Evolutionary conservation across 225 moss, liverwort and hornwort species (phyloP).

Genomic region (Rhytidiadelphus loreus): DNA sequence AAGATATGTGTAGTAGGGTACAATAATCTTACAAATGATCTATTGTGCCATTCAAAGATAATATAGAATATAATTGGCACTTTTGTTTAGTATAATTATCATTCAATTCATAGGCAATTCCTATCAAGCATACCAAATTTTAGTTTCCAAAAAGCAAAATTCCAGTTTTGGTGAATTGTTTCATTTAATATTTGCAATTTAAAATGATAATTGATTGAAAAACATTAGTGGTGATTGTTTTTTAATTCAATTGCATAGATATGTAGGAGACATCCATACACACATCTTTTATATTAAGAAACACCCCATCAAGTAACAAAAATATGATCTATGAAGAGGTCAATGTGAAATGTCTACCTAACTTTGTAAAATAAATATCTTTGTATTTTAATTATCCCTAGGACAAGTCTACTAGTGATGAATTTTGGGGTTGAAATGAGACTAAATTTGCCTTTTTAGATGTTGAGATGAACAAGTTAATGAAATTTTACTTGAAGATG

Average conservation of each 20-base stretch:
- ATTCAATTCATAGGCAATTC: not conserved
- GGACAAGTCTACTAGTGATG: too few species aligned
- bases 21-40: not conserved
- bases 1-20: not conserved
- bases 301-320: not conserved
- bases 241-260: too few species aligned
- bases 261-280: not conserved
- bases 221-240: too few species aligned
- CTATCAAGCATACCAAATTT: not conserved
- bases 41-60: not conserved
- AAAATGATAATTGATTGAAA: too few species aligned
- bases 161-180: too few species aligned
- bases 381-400: too few species aligned
- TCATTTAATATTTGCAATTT: too few species aligned
- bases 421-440: too few species aligned
- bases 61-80: not conserved
- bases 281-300: not conserved
- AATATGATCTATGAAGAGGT: not conserved
- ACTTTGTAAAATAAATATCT: not conserved
- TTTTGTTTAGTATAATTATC: not conserved
- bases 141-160: too few species aligned
- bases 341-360: fast-evolving
- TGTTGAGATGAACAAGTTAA: too few species aligned
- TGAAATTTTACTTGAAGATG: too few species aligned
- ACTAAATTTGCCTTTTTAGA: too few species aligned